A percentile compares a stretch with the other conserved stretches of the same genome.
Evolutionary conservation across 495 filamentous ascomycete species (phyloP).

Genomic region (Pyrenula massariospora): DNA sequence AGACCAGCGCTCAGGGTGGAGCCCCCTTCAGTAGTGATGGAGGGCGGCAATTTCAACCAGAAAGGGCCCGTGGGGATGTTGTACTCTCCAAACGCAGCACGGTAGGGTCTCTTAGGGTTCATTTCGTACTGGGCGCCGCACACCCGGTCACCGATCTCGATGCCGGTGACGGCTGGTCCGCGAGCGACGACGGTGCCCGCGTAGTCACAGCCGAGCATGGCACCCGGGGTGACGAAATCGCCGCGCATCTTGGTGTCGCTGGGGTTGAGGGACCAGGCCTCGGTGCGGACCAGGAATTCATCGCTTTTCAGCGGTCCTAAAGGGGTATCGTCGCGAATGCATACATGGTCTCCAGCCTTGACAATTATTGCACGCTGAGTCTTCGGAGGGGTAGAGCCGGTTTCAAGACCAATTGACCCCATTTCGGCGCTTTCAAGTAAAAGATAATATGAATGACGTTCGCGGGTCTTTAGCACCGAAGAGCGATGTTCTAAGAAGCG

Average conservation of each 20-base stretch:
- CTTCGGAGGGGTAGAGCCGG: no score
- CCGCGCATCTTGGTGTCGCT: slow-evolving; percentile 30
- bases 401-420: no score
- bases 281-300: slow-evolving; percentile 17
- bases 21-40: slow-evolving; percentile 9
- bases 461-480: no score
- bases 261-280: slow-evolving; percentile 33
- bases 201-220: slow-evolving; percentile 29
- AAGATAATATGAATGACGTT: no score
- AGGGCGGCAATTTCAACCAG: slow-evolving; percentile 7
- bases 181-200: slow-evolving; percentile 28
- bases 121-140: slow-evolving; percentile 11
- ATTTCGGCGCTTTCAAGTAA: no score
- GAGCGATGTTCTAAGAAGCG: no score
- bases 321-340: no score
- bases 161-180: slow-evolving; percentile 34
- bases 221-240: slow-evolving; percentile 20
- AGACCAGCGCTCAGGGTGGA: slow-evolving; percentile 11
- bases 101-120: slow-evolving; percentile 3
- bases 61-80: slow-evolving; percentile 6
- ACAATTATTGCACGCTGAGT: no score
- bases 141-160: slow-evolving; percentile 13
- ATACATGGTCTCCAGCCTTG: no score
- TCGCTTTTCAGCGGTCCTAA: slow-evolving; percentile 7
- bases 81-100: slow-evolving; percentile 18